These are phyloP conservation scores for Fusarium buharicum DNA, from an alignment of 2,329 filamentous ascomycete species.

Conservation along the genomic window DNA sequence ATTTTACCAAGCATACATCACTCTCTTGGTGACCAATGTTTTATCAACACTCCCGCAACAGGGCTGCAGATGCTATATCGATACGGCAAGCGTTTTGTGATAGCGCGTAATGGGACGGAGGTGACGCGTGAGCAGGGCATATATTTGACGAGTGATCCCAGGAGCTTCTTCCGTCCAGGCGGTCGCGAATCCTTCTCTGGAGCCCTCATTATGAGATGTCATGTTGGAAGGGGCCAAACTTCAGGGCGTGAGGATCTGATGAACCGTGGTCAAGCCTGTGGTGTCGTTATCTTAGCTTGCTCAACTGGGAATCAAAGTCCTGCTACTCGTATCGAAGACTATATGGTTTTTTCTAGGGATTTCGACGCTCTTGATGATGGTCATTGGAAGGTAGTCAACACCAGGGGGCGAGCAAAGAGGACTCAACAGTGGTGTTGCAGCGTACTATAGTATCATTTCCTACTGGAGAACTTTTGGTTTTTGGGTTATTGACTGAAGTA, in stretches of 20 bases:
- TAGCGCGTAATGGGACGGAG: not conserved
- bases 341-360: conserved; percentile 1
- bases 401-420: not conserved
- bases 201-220: not conserved
- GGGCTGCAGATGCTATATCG: not conserved
- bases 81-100: conserved; percentile 4
- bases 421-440: not conserved
- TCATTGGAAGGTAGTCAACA: not conserved
- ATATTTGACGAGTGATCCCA: not conserved
- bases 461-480: too few species aligned
- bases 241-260: not conserved
- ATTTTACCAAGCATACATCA: not conserved
- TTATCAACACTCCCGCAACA: not conserved
- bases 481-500: not conserved
- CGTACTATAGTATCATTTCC: not conserved
- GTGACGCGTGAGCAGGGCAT: not conserved
- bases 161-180: not conserved
- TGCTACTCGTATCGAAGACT: not conserved
- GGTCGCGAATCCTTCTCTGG: not conserved
- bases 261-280: not conserved
- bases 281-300: not conserved
- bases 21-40: not conserved
- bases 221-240: too few species aligned
- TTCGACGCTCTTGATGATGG: not conserved
- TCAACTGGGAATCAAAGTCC: not conserved